Conservation (phyloP, 768 basidiomycete genomes). For the Leccinum subgranulosum region DNA sequence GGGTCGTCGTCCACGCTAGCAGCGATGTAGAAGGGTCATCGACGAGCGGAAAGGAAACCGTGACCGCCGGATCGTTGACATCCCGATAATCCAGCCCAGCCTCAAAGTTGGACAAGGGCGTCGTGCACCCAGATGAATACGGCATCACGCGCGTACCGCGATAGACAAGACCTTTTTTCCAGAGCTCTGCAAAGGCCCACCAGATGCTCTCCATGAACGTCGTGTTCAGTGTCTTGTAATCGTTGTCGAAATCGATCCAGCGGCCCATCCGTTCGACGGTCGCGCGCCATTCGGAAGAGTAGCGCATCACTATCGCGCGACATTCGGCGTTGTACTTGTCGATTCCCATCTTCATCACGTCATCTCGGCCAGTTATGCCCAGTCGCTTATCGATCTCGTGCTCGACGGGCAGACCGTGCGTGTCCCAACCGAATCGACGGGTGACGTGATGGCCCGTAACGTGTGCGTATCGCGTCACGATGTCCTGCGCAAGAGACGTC, state of each 20-base stretch:
- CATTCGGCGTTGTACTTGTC: constrained; percentile 98
- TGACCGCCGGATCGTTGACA: constrained; percentile 93
- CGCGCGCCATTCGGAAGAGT: constrained; percentile 87
- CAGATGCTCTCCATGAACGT: constrained; percentile 98
- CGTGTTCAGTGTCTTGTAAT: constrained; percentile 95
- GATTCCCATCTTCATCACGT: constrained; percentile 94
- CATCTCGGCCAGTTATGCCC: constrained; percentile 86
- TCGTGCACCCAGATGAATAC: constrained; percentile 94
- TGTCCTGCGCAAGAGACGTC: constrained; percentile 59
- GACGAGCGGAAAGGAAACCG: constrained; percentile 88
- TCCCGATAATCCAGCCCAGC: constrained; percentile 90
- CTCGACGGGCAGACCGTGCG: constrained; percentile 97
- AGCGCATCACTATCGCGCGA: constrained; percentile 95
- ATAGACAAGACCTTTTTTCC: constrained; percentile 89
- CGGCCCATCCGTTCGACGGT: constrained; percentile 98
- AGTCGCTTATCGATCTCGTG: constrained; percentile 99
- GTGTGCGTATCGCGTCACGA: constrained; percentile 94
- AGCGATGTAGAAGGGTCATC: constrained; percentile 89
- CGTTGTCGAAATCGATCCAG: constrained; percentile 99
- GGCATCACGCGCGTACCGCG: constrained; percentile 95
- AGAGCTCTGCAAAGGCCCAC: constrained; percentile 98
- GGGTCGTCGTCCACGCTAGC: constrained; percentile 98
- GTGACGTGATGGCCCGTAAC: constrained; percentile 90
- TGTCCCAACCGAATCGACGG: constrained; percentile 98
- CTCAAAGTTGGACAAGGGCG: constrained; percentile 97